A percentile compares a stretch with the other conserved stretches of the same genome.
phyloP scores from a whole-genome alignment of 345 rosid species.

The Syzygium jambos region DNA sequence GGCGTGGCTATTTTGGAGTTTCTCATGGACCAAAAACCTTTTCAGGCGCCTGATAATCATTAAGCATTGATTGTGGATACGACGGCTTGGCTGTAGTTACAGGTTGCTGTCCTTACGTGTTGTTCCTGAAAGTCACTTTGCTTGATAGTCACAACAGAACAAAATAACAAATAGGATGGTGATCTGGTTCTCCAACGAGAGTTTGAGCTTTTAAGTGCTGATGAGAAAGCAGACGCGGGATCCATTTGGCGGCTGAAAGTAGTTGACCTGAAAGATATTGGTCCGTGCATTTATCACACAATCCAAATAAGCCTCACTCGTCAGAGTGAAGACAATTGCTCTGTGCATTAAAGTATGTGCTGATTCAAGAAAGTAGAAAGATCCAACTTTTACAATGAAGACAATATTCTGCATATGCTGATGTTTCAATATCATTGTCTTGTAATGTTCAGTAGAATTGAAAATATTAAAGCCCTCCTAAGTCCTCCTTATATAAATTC shows the following conservation, averaged over 20 bases:
- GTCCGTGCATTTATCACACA: neutral
- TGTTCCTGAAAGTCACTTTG: neutral
- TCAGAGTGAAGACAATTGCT: neutral
- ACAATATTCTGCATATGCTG: constrained; percentile 9
- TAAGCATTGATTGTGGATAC: neutral
- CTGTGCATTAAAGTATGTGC: neutral
- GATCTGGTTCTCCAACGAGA: neutral
- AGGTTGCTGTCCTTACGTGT: neutral
- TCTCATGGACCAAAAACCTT: neutral
- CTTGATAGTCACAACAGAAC: neutral
- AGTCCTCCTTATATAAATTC: neutral
- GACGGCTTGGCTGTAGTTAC: neutral
- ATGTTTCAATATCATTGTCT: constrained; percentile 1
- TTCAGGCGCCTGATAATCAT: neutral
- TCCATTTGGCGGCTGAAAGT: neutral
- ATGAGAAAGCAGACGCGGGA: neutral
- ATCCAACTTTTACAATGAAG: neutral
- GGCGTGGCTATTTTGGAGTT: neutral
- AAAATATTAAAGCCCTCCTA: neutral
- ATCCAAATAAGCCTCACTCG: neutral
- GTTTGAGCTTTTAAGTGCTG: neutral
- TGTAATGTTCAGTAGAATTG: neutral
- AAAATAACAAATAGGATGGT: neutral
- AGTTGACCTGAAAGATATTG: neutral
- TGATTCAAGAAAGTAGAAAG: neutral